Evolutionary conservation across 495 filamentous ascomycete species (phyloP), one percentile per base, ranked within the genome.

Genomic region (Penicillium robsamsonii): DNA sequence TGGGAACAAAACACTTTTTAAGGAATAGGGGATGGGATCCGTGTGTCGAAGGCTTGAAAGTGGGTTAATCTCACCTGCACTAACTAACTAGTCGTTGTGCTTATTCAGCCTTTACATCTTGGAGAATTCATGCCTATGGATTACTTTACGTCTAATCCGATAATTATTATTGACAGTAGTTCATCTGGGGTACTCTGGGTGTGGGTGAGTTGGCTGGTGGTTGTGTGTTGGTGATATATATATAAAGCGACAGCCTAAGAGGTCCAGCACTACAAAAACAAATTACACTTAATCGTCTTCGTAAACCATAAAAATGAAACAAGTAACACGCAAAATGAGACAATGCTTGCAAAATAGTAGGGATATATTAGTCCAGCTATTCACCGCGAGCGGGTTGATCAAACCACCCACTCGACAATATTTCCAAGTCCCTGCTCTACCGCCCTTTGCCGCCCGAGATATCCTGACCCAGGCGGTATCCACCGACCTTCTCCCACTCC

Each of bases 401-500:
- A 50, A 20, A 20, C 27, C 29, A 46, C 15, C 44, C 35, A 15
- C 38, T 45, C 40, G 25, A 24, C 38, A 53, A 53, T 35, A 53
- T 45, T 24, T 43, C 27, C 51, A 53, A 25, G 8, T 46, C 10
- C 44, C 18, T 42, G 18, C 3, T 58, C 42, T 67, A 77, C 56
- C 73, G 67, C 20, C 72, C 70, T 62, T 73, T 76, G 15, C 71
- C 70, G 46, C 70, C 74, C 17, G 70, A 70, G 63, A 89, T 87
- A 58, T 87, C 87, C 71, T 89, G 85, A 50, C 85, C 87, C 66
- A 96, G 74, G 52, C 91, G 75, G 75, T 98, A 98, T 58, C 91
- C 92, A n/a, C 89, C 87, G 60, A 99, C 90, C 79, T 96, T 97
- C 72, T 99, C 94, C 95, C 95, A 99, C 74, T 97, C 94, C 50